Conservation (phyloP, 2,329 filamentous ascomycete species). For the Tympanopsis confertula region DNA sequence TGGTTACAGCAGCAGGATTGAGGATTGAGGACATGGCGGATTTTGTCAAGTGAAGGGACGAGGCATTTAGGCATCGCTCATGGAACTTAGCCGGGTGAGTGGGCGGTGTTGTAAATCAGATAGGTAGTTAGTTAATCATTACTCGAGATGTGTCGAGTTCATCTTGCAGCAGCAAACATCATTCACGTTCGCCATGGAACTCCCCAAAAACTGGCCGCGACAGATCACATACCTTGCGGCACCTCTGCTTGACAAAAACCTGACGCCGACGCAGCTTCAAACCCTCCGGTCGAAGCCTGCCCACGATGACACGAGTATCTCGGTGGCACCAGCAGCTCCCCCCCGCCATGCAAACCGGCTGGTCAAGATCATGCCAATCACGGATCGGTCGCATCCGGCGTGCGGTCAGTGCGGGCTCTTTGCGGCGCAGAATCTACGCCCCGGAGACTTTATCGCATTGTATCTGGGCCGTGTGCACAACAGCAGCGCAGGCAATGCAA, state of each 20-base stretch:
- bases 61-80: too few species aligned
- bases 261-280: constrained; percentile 27
- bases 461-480: constrained; percentile 50
- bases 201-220: constrained; percentile 46
- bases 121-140: too few species aligned
- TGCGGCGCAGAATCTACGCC: constrained; percentile 36
- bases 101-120: too few species aligned
- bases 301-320: constrained; percentile 16
- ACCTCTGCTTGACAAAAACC: constrained; percentile 33
- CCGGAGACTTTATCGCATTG: constrained; percentile 44
- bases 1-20: background rate
- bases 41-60: constrained; percentile 15
- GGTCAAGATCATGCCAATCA: constrained; percentile 43
- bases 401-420: constrained; percentile 48
- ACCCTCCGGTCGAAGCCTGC: constrained; percentile 20
- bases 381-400: constrained; percentile 39
- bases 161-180: too few species aligned
- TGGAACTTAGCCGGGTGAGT: too few species aligned
- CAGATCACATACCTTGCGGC: constrained; percentile 36
- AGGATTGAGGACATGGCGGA: constrained; percentile 16
- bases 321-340: constrained; percentile 9
- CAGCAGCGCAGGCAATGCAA: constrained; percentile 12
- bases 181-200: too few species aligned
- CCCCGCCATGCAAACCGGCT: constrained; percentile 8
- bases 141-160: too few species aligned